Evolutionary conservation across 2,329 filamentous ascomycete species (phyloP).

Genomic region (Delphinella strobiligena): DNA sequence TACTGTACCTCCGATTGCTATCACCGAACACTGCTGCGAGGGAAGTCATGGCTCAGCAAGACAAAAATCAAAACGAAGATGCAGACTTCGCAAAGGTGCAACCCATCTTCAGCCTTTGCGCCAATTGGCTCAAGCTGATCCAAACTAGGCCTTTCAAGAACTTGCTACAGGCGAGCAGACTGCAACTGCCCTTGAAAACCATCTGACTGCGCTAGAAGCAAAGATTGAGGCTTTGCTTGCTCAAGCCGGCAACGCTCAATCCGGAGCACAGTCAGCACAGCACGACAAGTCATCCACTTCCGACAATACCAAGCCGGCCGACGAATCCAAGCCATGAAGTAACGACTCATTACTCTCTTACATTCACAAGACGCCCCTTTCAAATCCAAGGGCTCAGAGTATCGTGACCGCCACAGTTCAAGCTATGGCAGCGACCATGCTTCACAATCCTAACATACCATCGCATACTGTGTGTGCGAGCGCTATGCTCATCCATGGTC

Average conservation of each 20-base stretch:
- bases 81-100: constrained; percentile 13
- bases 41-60: constrained; percentile 1
- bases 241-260: constrained; percentile 27
- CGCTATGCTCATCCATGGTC: too few relatives aligned
- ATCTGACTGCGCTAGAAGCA: constrained; percentile 41
- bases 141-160: constrained; percentile 36
- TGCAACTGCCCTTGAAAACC: constrained; percentile 42
- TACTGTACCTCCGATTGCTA: too few relatives aligned
- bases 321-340: neutral
- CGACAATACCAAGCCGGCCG: neutral
- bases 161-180: constrained; percentile 43
- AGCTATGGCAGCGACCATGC: too few relatives aligned
- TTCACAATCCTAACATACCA: too few relatives aligned
- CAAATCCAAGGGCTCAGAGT: too few relatives aligned
- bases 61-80: constrained; percentile 6
- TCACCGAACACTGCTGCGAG: too few relatives aligned
- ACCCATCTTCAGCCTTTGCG: neutral
- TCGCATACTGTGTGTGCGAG: too few relatives aligned
- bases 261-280: too few relatives aligned
- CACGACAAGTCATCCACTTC: constrained; percentile 12
- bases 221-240: constrained; percentile 43
- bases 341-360: too few relatives aligned
- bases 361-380: too few relatives aligned
- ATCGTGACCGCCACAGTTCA: too few relatives aligned
- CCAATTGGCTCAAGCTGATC: neutral